Conservation (phyloP, 208 protist genomes). For the Trypanosoma congolense region DNA sequence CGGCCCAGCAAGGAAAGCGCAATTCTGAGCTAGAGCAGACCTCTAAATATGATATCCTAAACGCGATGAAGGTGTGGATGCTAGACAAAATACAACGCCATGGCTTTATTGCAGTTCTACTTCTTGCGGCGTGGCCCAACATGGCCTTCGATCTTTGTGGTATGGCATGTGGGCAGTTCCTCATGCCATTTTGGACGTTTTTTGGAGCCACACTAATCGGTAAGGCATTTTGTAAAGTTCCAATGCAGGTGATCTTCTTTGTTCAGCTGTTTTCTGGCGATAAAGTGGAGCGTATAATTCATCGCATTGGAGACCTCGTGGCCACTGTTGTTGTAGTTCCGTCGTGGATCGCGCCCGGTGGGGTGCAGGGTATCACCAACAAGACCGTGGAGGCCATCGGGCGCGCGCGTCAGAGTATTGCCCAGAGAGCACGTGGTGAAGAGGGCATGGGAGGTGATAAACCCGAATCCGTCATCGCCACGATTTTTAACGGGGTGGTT, state of each 20-base stretch:
- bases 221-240: conserved; percentile 92
- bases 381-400: conserved; percentile 43
- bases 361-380: conserved; percentile 23
- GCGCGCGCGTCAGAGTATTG: conserved; percentile 67
- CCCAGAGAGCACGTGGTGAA: conserved; percentile 34
- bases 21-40: conserved; percentile 40
- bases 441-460: conserved; percentile 9
- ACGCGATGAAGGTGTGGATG: conserved; percentile 78
- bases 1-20: conserved; percentile 58
- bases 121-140: conserved; percentile 94
- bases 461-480: conserved; percentile 36
- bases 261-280: conserved; percentile 82
- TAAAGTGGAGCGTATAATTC: conserved; percentile 63
- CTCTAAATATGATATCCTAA: conserved; percentile 56
- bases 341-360: conserved; percentile 7
- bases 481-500: conserved; percentile 50
- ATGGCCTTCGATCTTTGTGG: conserved; percentile 96
- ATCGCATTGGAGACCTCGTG: conserved; percentile 31
- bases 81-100: conserved; percentile 73
- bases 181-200: conserved; percentile 96
- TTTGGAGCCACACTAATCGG: conserved; percentile 95
- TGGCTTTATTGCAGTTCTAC: conserved; percentile 92
- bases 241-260: conserved; percentile 86
- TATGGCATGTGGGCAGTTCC: conserved; percentile 94
- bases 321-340: conserved; percentile 25